A percentile compares a stretch with the other conserved stretches of the same genome.
phyloP scores from a whole-genome alignment of 331 rosid species.

The Stylosanthes scabra region DNA sequence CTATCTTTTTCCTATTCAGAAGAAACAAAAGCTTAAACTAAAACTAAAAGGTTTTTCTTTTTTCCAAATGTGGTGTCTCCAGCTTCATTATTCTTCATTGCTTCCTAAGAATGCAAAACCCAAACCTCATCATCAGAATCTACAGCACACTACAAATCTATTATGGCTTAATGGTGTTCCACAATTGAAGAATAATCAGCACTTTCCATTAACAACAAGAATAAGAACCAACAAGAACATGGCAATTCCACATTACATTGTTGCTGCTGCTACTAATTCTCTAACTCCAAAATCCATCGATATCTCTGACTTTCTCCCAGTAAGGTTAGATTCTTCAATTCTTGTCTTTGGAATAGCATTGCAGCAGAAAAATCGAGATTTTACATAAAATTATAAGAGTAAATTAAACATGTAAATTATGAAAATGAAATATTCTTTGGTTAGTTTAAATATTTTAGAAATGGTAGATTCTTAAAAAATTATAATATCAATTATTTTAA shows the following conservation, averaged over 20 bases:
- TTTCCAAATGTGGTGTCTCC: conserved; percentile 46
- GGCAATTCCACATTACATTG: conserved; percentile 47
- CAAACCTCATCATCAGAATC: conserved; percentile 37
- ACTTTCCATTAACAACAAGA: conserved; percentile 22
- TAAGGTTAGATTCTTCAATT: conserved; percentile 40
- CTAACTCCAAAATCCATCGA: conserved; percentile 46
- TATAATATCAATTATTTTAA: too few species aligned
- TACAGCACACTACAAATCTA: conserved; percentile 25
- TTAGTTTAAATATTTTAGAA: too few species aligned
- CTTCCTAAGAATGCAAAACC: conserved; percentile 40
- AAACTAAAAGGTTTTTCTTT: not conserved
- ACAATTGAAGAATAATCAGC: conserved; percentile 13
- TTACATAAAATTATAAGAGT: too few species aligned
- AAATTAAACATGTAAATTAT: too few species aligned
- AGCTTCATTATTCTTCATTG: conserved; percentile 44
- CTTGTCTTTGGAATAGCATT: too few species aligned
- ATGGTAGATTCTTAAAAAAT: too few species aligned
- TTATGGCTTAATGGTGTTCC: conserved; percentile 29
- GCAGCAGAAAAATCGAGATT: too few species aligned
- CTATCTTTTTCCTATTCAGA: not conserved
- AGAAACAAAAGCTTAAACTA: conserved; percentile 6
- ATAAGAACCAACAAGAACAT: conserved; percentile 22
- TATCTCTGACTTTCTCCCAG: conserved; percentile 43
- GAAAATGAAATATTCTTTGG: too few species aligned
- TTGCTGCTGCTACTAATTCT: conserved; percentile 45